Evolutionary conservation across 75 land plant genomes (phyloP).

Genomic region (Cunninghamia lanceolata): DNA sequence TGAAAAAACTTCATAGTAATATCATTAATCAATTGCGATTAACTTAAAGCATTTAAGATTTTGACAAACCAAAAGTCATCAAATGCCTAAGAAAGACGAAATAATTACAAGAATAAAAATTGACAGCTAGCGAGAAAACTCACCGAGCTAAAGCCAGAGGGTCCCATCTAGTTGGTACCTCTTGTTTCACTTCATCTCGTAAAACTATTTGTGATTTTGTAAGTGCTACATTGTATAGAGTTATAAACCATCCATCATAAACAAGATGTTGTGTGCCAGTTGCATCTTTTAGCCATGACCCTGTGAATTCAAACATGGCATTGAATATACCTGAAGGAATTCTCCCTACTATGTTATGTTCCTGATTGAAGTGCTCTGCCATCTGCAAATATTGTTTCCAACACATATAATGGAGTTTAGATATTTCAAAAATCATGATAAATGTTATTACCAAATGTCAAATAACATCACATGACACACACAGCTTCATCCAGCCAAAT

Average conservation of each 20-base stretch:
- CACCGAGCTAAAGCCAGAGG: conserved; percentile 83
- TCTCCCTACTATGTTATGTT: conserved; percentile 60
- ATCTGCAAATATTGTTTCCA: conserved; percentile 41
- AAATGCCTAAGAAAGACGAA: background rate
- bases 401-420: background rate
- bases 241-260: conserved; percentile 84
- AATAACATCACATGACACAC: background rate
- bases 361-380: conserved; percentile 82
- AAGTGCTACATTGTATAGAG: conserved; percentile 64
- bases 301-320: conserved; percentile 64
- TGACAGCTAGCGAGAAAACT: conserved; percentile 10
- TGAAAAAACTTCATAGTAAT: no score
- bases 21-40: no score
- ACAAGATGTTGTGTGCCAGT: conserved; percentile 60
- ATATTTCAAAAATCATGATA: background rate
- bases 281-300: conserved; percentile 93
- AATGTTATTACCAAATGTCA: background rate
- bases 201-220: conserved; percentile 46
- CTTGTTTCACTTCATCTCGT: conserved; percentile 53
- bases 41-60: no score
- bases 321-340: conserved; percentile 86
- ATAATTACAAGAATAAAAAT: background rate
- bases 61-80: background rate
- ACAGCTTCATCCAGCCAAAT: background rate
- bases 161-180: conserved; percentile 84